Percentiles rank a stretch among this genome's conserved stretches.
phyloP scores from a whole-genome alignment of 1,284 basidiomycete genomes.

The Schizophyllum amplum region DNA sequence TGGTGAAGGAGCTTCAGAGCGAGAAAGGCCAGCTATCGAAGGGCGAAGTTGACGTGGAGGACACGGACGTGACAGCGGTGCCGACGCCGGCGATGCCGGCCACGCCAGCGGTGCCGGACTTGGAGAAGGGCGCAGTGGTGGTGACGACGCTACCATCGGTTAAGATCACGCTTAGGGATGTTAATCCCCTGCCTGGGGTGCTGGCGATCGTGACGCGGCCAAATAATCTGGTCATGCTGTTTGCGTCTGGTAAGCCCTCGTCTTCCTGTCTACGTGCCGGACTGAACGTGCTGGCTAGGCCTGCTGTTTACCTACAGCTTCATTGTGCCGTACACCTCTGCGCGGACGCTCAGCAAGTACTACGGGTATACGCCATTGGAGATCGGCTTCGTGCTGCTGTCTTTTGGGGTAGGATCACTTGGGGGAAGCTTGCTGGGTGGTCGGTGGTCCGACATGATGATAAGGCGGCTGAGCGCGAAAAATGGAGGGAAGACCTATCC shows the following conservation, averaged over 20 bases:
- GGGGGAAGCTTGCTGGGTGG: constrained; percentile 71
- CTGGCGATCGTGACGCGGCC: constrained; percentile 45
- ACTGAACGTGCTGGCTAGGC: constrained; percentile 28
- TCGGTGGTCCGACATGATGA: constrained; percentile 63
- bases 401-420: constrained; percentile 65
- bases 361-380: constrained; percentile 68
- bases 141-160: constrained; percentile 25
- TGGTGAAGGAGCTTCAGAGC: constrained; percentile 7
- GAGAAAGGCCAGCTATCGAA: constrained; percentile 6
- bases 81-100: neutral
- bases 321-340: constrained; percentile 62
- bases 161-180: constrained; percentile 56
- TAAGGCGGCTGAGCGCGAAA: constrained; percentile 44
- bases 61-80: neutral
- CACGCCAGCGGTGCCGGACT: constrained; percentile 2
- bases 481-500: constrained; percentile 58
- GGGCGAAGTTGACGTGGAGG: constrained; percentile 5
- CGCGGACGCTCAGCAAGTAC: constrained; percentile 52
- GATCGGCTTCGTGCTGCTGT: constrained; percentile 69
- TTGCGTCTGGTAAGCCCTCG: constrained; percentile 55
- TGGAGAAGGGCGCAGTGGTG: constrained; percentile 13
- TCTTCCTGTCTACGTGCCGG: neutral
- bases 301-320: constrained; percentile 72
- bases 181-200: constrained; percentile 66
- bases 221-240: constrained; percentile 62